These are phyloP conservation scores for Raffaelea deltoideospora DNA, from an alignment of 2,329 filamentous ascomycete species.

Conservation along the genomic window DNA sequence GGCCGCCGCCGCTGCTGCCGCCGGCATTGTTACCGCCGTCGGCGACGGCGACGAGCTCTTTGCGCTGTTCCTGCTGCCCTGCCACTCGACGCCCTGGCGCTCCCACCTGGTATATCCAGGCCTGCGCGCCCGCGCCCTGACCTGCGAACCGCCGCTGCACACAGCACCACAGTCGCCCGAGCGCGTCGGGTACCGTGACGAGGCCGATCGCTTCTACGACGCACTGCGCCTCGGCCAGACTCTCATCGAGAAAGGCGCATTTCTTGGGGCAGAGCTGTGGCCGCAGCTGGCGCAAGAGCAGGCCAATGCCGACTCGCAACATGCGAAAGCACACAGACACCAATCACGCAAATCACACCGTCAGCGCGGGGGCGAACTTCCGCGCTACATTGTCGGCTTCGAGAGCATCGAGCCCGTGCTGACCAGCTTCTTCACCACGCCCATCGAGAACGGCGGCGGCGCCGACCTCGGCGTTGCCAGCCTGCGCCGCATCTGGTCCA, in stretches of 20 bases:
- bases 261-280: conserved; percentile 41
- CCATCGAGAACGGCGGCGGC: conserved; percentile 14
- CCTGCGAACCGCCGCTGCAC: conserved; percentile 76
- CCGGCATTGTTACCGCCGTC: not conserved
- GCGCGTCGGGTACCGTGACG: conserved; percentile 61
- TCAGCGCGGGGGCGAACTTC: conserved; percentile 21
- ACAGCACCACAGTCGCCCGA: conserved; percentile 41
- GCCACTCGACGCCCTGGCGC: conserved; percentile 92
- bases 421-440: conserved; percentile 25
- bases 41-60: conserved; percentile 32
- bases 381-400: conserved; percentile 46
- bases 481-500: conserved; percentile 35
- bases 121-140: conserved; percentile 68
- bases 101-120: conserved; percentile 65
- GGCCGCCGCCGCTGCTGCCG: conserved; percentile 2
- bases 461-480: conserved; percentile 24
- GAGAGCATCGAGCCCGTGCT: conserved; percentile 37
- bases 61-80: conserved; percentile 81
- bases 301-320: too few species aligned
- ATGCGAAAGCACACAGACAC: too few species aligned
- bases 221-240: conserved; percentile 22
- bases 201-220: conserved; percentile 84
- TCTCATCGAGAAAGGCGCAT: conserved; percentile 17
- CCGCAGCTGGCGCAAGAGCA: conserved; percentile 5
- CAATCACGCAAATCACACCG: not conserved